These are phyloP conservation scores for Colletotrichum filicis DNA, from an alignment of 2,329 filamentous ascomycete genomes.

Conservation along the genomic window DNA sequence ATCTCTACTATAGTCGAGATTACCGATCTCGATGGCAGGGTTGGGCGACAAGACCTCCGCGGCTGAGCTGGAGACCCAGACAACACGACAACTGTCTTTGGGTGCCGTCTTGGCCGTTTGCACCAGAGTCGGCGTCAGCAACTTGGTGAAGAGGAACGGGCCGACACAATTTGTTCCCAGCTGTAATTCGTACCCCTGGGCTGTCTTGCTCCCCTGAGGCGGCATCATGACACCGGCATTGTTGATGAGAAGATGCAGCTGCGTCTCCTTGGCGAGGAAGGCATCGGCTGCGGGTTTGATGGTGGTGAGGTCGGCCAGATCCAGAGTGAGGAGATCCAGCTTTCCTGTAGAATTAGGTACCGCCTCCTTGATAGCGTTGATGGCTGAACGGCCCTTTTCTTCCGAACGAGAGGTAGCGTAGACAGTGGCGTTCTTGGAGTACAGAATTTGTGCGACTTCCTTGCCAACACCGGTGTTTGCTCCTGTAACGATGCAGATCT, in stretches of 20 bases:
- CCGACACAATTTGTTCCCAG: conserved; percentile 52
- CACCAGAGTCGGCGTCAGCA: conserved; percentile 49
- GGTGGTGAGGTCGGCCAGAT: conserved; percentile 52
- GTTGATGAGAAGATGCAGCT: conserved; percentile 55
- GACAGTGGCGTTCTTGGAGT: conserved; percentile 63
- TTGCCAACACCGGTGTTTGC: conserved; percentile 58
- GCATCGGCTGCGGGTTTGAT: conserved; percentile 45
- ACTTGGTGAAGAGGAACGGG: conserved; percentile 50
- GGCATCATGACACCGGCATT: conserved; percentile 58
- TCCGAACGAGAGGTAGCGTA: conserved; percentile 63
- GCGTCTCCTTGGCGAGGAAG: conserved; percentile 44
- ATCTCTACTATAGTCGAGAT: conserved; percentile 42
- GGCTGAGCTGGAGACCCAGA: conserved; percentile 47
- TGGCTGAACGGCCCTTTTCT: conserved; percentile 56
- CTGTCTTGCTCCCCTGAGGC: conserved; percentile 52
- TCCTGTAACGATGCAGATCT: conserved; percentile 63
- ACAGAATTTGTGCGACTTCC: conserved; percentile 64
- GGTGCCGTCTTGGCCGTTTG: conserved; percentile 45
- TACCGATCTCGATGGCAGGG: conserved; percentile 41
- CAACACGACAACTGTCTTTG: conserved; percentile 43
- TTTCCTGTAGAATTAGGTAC: conserved; percentile 50
- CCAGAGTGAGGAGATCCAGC: conserved; percentile 57
- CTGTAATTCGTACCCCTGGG: conserved; percentile 55
- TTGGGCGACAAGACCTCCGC: conserved; percentile 39
- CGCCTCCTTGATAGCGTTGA: conserved; percentile 52